Base-by-base conservation (phyloP, 2,329 filamentous ascomycete genomes). In the Scytalidium sp. region DNA sequence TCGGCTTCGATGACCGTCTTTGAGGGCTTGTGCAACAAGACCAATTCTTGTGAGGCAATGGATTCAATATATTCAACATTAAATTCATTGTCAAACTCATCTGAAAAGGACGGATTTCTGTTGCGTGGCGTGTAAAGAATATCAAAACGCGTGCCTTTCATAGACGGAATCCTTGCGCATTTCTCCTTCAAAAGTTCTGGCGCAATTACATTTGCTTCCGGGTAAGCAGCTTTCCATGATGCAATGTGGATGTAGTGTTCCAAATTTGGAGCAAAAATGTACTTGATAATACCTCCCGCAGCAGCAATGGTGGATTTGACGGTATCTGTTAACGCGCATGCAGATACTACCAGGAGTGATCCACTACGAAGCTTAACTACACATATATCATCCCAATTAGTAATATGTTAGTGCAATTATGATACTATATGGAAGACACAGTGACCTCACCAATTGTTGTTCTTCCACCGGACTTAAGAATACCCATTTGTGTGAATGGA, bases 201-300 rank as follows among this genome's bases (percentile, higher is more conserved):
- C 2, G 85, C 91, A 59, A 97, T 78, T 42, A 97, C 77, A 60
- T 84, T 84, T 43, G 91, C 91, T 41, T 79, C 69, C 0, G 91
- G 90, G 65, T 82, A 97, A 21, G 81, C 87, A 45, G 80, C 75
- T 62, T 88, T 84, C 91, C 92, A 97, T 45, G 88, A 78, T 0
- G 87, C 85, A 44, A 97, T 66, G 73, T 93, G 93, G 65, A 97
- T 88, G 76, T 97, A 92, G 69, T 97, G 92, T 73, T 97, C 90
- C 43, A 88, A 78, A 67, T 97, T 92, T 3, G 85, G 81, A 1
- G 92, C 91, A 25, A 92, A 75, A 58, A 97, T 84, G 75, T 96
- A 97, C 59, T 78, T 81, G 46, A 96, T 81, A 41, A 83, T 77
- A 43, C 86, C 85, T 54, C 83, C 83, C 45, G 88, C 71, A 47